Conservation (phyloP, 192 early-diverging fungal species). For the Umbelopsis sp. region DNA sequence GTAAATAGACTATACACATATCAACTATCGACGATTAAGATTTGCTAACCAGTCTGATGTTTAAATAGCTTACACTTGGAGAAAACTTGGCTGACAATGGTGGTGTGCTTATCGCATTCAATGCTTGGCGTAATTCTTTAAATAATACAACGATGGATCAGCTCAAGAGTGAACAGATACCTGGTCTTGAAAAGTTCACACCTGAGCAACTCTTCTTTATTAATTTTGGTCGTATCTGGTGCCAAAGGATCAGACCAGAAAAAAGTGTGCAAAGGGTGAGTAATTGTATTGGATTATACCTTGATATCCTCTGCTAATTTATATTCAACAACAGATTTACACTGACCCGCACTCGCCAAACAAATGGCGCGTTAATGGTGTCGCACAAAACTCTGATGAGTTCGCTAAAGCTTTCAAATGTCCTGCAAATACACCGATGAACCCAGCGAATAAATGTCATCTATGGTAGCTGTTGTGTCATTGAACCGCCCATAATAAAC, state of each 20-base stretch:
- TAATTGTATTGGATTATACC: no score
- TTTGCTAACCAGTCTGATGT: no score
- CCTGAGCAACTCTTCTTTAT: conserved; percentile 64
- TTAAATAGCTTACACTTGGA: conserved; percentile 44
- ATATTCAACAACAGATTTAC: conserved; percentile 35
- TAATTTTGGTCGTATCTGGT: conserved; percentile 68
- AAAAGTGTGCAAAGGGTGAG: conserved; percentile 41
- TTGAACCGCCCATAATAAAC: no score
- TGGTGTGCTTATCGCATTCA: conserved; percentile 49
- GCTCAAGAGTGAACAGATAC: conserved; percentile 32
- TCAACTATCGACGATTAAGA: no score
- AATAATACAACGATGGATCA: conserved; percentile 23
- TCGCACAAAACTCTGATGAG: conserved; percentile 55
- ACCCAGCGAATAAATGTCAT: conserved; percentile 59
- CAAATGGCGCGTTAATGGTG: conserved; percentile 67
- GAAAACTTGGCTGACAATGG: conserved; percentile 78
- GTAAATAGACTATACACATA: not conserved
- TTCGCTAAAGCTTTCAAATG: conserved; percentile 75
- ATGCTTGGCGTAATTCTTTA: conserved; percentile 45
- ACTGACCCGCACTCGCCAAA: conserved; percentile 69
- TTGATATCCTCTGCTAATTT: not conserved
- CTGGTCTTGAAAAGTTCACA: conserved; percentile 49
- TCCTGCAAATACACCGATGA: conserved; percentile 57
- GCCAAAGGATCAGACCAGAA: conserved; percentile 45
- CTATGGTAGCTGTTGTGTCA: conserved; percentile 25